Conservation (phyloP, 441 rosid species). For the Aleurites moluccanus region DNA sequence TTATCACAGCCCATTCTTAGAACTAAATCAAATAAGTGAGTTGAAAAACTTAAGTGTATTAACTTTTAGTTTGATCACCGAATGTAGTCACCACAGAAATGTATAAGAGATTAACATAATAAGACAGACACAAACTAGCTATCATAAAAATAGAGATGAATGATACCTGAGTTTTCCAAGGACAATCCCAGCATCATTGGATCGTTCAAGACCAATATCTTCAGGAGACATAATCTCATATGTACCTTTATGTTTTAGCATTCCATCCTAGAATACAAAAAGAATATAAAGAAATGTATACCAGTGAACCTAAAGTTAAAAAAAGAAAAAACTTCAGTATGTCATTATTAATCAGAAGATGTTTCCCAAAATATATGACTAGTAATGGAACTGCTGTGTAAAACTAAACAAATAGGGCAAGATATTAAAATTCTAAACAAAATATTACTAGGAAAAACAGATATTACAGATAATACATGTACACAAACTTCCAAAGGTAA, state of each 20-base stretch:
- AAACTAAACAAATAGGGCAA: background rate
- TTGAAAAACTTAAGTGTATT: too few species aligned
- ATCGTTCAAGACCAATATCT: conserved; percentile 88
- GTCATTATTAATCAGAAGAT: background rate
- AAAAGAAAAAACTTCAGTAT: background rate
- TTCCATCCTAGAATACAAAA: conserved; percentile 69
- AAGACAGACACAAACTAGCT: background rate
- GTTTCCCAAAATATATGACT: background rate
- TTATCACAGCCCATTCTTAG: background rate
- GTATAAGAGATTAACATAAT: background rate
- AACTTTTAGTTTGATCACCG: background rate
- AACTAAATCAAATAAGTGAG: too few species aligned
- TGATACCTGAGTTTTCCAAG: conserved; percentile 90
- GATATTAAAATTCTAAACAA: background rate
- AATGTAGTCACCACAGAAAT: background rate
- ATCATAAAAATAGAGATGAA: conserved; percentile 9
- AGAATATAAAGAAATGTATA: background rate
- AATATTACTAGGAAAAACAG: background rate
- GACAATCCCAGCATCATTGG: conserved; percentile 91
- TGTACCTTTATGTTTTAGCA: conserved; percentile 92
- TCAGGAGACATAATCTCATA: conserved; percentile 93
- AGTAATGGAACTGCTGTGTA: background rate
- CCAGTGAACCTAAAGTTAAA: background rate
- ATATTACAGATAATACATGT: background rate
- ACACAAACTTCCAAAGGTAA: background rate